Base-by-base conservation (phyloP, 805 yeast species). In the Trichomonascus vanleenenianus region DNA sequence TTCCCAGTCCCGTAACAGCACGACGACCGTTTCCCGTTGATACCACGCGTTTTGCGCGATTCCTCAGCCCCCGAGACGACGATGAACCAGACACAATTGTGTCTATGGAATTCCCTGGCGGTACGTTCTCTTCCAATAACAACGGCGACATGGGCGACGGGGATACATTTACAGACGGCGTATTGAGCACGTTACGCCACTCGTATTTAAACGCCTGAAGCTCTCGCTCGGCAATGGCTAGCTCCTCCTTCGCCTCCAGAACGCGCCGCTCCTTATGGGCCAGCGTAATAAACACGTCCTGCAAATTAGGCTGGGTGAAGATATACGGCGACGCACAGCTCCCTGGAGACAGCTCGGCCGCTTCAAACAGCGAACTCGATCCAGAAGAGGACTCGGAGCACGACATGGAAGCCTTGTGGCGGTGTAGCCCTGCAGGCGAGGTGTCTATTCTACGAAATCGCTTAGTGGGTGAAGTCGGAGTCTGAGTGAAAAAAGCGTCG, bases 251-350 rank as follows among this genome's bases (percentile, higher is more conserved):
- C 19, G 66, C 65, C 49, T 63, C 66, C 15, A 63, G 56, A 18
- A 62, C 64, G 27, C 57, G 54, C 9, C 66, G 59, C 46, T 63
- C 66, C 40, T 62, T 61, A 47, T 54, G 50, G 30, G 67, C 67
- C 47, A 63, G 53, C 27, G 52, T 43, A 34, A 54, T 60, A 30
- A 63, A 53, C 10, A 63, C 48, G 38, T 60, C 63, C 52, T 63
- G 65, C 37, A 56, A 49, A 20, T 43, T 52, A 6, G 57, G 54
- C 19, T 49, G 45, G 1, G 58, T 41, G 11, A 53, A 33, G 14
- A 55, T 50, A 36, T 46, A 53, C 16, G 55, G 57, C 5, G 58
- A 55, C 14, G 31, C 22, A 27, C 7, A 22, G 27, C 27, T 22
- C 27, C 27, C 27, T 22, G 27, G 27, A 4, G 27, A 15, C 14